Percentiles rank a stretch among this genome's conserved stretches.
phyloP scores from a whole-genome alignment of 495 filamentous ascomycete species.

The Aspergillus sclerotioniger region DNA sequence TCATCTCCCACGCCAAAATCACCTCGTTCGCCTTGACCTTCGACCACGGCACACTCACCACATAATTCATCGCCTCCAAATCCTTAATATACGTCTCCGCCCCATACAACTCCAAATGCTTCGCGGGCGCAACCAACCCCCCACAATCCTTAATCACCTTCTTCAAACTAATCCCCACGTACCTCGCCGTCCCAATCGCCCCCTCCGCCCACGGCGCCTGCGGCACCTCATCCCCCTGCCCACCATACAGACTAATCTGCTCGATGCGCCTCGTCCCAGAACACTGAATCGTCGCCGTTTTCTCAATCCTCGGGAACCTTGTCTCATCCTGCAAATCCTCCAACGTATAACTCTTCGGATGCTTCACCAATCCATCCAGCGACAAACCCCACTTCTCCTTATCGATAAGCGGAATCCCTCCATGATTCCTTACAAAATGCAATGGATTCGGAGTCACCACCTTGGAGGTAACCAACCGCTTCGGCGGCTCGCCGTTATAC shows the following conservation, averaged over 20 bases:
- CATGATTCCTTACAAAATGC: constrained; percentile 68
- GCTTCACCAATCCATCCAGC: constrained; percentile 56
- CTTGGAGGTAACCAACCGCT: constrained; percentile 45
- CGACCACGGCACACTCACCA: constrained; percentile 60
- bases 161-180: constrained; percentile 61
- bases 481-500: constrained; percentile 67
- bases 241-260: constrained; percentile 60
- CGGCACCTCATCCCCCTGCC: constrained; percentile 66
- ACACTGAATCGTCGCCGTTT: constrained; percentile 62
- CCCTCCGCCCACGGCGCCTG: constrained; percentile 68
- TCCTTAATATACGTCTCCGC: constrained; percentile 69
- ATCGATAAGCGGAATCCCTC: constrained; percentile 62
- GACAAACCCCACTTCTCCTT: constrained; percentile 48
- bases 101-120: constrained; percentile 63
- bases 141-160: constrained; percentile 67
- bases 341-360: constrained; percentile 52
- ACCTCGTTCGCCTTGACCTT: constrained; percentile 67
- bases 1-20: constrained; percentile 70
- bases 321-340: constrained; percentile 56
- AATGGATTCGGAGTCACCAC: constrained; percentile 58
- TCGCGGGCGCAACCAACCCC: constrained; percentile 51
- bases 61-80: constrained; percentile 59
- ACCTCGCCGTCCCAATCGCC: constrained; percentile 64
- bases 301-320: constrained; percentile 54
- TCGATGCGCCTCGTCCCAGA: constrained; percentile 67